Evolutionary conservation across 1,284 basidiomycete genomes (phyloP), one percentile per base, ranked within the genome.

Genomic region (Rhodofomes roseus): DNA sequence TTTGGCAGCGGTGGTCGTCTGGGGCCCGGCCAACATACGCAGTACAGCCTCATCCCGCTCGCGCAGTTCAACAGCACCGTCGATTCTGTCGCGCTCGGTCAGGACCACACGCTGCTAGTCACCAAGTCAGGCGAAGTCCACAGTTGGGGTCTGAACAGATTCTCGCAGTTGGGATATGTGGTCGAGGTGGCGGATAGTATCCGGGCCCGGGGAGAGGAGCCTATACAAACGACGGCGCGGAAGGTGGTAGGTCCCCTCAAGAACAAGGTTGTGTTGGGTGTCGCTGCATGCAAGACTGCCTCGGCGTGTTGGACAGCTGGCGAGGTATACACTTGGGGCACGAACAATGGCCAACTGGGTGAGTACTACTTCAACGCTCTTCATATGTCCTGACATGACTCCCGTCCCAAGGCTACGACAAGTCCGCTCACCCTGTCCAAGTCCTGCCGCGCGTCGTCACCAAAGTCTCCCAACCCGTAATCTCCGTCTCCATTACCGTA

Each of bases 261-360:
- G 79, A 93, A 90, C 72, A 92, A 95, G 65, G 66, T 79, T 25
- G 87, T 97, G 0, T 74, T 80, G 22, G 97, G 97, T 20, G 82
- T 96, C 3, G 93, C 95, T 0, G 95, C 95, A 0, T 93, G 91
- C 62, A 90, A 92, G 69, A 87, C 87, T 25, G 91, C 94, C 25
- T 95, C 92, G 22, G 95, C 87, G 1, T 96, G 93, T 70, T 99
- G 93, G 89, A 97, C 95, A 0, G 81, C 83, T 18, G 72, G 70
- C n/a, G 84, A 88, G n/a, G 83, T 98, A 0, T 98, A 86, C 75
- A 97, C 96, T 0, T 99, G 96, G 96, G 97, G 96, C 0, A 95
- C 92, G 25, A 98, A 98, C 73, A 84, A 83, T 36, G 97, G 97
- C 0, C 97, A 99, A 72, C 81, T 99, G 3, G 96, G 96, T 86